phyloP scores from a whole-genome alignment of 345 rosid species.

The Heritiera littoralis region DNA sequence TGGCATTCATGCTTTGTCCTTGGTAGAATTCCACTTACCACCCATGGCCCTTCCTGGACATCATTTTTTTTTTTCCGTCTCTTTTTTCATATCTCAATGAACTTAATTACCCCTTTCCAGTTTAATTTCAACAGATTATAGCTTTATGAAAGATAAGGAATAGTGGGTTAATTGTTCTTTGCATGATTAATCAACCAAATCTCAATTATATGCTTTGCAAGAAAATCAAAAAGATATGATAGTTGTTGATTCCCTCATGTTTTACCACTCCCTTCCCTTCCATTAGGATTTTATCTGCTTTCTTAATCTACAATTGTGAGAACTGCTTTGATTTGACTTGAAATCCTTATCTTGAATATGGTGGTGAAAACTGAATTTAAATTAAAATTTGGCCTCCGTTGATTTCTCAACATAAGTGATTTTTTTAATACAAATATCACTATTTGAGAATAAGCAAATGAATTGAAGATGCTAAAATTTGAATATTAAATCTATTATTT shows the following conservation, averaged over 20 bases:
- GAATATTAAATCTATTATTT: too few relatives aligned
- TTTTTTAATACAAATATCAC: too few relatives aligned
- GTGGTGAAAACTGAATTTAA: background rate
- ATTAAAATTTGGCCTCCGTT: background rate
- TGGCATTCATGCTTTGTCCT: constrained; percentile 37
- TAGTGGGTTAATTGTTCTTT: background rate
- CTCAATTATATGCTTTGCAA: background rate
- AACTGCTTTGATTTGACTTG: background rate
- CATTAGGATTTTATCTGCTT: background rate
- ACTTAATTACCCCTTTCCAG: background rate
- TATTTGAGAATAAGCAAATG: too few relatives aligned
- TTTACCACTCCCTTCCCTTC: background rate
- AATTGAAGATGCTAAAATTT: too few relatives aligned
- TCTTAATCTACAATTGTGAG: background rate
- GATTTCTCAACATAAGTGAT: background rate
- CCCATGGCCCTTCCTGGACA: background rate
- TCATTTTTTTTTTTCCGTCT: constrained; percentile 19
- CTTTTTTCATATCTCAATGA: constrained; percentile 12
- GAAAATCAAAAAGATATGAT: too few relatives aligned
- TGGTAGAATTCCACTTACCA: constrained; percentile 32
- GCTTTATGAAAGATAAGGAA: background rate
- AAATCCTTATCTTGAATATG: background rate
- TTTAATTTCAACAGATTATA: background rate
- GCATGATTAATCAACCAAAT: background rate
- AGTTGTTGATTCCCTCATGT: background rate